These are phyloP conservation scores for Gloeostereum incarnatum DNA, from an alignment of 768 basidiomycete species.

Conservation along the genomic window DNA sequence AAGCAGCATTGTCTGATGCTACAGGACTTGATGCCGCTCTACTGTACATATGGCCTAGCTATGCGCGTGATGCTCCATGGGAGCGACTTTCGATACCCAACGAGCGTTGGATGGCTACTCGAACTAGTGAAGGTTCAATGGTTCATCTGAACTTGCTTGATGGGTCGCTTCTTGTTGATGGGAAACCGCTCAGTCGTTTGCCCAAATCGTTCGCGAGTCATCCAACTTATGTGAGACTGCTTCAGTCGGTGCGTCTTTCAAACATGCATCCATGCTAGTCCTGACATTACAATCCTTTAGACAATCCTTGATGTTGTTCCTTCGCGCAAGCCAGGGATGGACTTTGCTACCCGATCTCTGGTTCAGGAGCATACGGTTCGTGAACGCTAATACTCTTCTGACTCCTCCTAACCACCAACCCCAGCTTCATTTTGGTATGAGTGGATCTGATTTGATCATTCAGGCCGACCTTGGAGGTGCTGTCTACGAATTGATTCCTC, in stretches of 20 bases:
- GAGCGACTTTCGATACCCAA: conserved; percentile 12
- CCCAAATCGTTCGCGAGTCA: no score
- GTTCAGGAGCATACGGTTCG: conserved; percentile 14
- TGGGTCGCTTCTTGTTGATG: conserved; percentile 32
- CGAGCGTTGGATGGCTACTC: conserved; percentile 20
- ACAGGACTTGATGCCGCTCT: no score
- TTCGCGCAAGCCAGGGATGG: conserved; percentile 16
- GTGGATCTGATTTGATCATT: conserved; percentile 17
- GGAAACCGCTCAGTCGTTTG: conserved; percentile 27
- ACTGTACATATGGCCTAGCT: conserved; percentile 3
- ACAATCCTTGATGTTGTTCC: conserved; percentile 24
- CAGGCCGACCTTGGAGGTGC: conserved; percentile 8
- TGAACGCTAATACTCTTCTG: not conserved
- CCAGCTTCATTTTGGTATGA: conserved; percentile 14
- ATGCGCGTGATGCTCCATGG: conserved; percentile 11
- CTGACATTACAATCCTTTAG: no score
- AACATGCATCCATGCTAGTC: no score
- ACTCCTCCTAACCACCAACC: not conserved
- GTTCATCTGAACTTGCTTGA: conserved; percentile 31
- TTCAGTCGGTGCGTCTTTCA: no score
- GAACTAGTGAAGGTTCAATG: conserved; percentile 9
- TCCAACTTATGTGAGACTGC: no score
- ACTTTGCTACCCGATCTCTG: conserved; percentile 16
- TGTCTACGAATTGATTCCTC: conserved; percentile 25
- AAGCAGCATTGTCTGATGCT: not conserved